Conservation (phyloP, 495 filamentous ascomycete genomes). For the Bathelium albidoporum region DNA sequence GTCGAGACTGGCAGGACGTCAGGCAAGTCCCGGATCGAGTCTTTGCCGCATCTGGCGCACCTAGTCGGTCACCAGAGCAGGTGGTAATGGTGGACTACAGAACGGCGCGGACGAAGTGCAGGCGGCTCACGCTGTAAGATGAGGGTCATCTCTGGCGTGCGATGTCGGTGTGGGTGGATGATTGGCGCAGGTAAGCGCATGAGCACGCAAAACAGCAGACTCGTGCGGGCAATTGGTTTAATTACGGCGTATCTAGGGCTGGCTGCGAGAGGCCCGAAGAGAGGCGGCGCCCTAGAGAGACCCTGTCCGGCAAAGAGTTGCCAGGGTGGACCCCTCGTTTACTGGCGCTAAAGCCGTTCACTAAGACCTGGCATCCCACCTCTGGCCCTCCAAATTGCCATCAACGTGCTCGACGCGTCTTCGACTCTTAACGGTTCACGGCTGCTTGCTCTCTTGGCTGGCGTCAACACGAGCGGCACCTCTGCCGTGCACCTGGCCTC, state of each 20-base stretch:
- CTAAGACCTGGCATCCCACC: not conserved
- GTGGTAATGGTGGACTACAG: not conserved
- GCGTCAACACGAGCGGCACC: no score
- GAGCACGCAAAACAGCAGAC: not conserved
- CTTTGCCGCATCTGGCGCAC: not conserved
- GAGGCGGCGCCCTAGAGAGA: not conserved
- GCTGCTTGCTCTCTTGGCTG: no score
- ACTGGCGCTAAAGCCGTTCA: not conserved
- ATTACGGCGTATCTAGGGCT: no score
- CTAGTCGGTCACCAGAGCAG: not conserved
- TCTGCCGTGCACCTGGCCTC: no score
- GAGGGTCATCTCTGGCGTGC: not conserved
- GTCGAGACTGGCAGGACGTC: not conserved
- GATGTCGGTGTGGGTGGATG: not conserved
- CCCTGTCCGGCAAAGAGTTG: not conserved
- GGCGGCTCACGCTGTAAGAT: not conserved
- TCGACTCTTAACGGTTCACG: not conserved
- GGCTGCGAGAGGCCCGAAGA: no score
- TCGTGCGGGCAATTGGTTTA: not conserved
- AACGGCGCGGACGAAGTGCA: not conserved
- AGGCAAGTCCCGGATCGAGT: not conserved
- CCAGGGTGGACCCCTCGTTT: not conserved
- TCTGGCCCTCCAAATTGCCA: not conserved
- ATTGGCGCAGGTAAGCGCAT: slow-evolving; percentile 2
- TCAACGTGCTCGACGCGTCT: not conserved